Conservation (phyloP, 164 flowering plant genomes). For the Macadamia integrifolia region DNA sequence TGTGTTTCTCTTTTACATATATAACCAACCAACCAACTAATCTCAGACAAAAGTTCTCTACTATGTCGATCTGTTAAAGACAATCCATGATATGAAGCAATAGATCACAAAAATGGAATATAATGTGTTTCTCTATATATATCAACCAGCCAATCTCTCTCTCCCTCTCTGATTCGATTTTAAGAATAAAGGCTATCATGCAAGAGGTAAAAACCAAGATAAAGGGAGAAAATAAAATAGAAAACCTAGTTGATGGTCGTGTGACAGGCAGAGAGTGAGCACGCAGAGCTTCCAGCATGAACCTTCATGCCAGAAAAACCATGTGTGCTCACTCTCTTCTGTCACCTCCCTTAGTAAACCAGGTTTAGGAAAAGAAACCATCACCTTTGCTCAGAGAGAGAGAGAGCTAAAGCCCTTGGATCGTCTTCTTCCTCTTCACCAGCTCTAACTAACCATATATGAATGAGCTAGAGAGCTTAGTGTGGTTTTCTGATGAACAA, state of each 20-base stretch:
- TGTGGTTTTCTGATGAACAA: conserved; percentile 1
- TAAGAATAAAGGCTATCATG: no score
- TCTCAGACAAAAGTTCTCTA: no score
- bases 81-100: no score
- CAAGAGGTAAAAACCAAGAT: background rate
- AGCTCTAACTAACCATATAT: no score
- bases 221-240: background rate
- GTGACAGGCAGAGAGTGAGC: conserved; percentile 68
- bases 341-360: conserved; percentile 40
- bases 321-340: conserved; percentile 88
- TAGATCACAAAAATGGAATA: no score
- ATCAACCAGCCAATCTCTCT: no score
- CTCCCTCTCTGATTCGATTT: no score
- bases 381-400: background rate
- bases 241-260: conserved; percentile 2
- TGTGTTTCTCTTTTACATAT: no score
- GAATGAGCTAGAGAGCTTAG: background rate
- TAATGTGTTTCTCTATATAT: no score
- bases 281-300: conserved; percentile 60
- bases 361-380: background rate
- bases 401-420: no score
- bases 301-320: conserved; percentile 49
- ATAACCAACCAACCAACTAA: no score
- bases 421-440: background rate
- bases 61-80: no score